Conservation (phyloP, 306 rosid species). For the Fragaria vesca region DNA sequence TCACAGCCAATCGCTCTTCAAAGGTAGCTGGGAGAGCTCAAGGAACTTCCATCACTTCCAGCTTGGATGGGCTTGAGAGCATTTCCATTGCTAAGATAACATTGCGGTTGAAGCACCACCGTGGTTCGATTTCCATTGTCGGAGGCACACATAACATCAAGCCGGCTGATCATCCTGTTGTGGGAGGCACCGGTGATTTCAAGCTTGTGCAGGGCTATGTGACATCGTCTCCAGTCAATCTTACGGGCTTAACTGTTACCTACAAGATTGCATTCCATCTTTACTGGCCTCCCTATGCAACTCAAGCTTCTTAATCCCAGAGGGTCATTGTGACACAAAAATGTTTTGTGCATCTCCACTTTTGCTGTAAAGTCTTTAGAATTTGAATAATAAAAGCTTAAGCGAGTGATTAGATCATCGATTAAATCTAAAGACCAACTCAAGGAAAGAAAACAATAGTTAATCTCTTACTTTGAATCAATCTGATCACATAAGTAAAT, state of each 20-base stretch:
- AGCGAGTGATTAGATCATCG: background rate
- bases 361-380: background rate
- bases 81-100: constrained; percentile 61
- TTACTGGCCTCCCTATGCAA: constrained; percentile 84
- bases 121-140: constrained; percentile 60
- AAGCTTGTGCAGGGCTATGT: constrained; percentile 69
- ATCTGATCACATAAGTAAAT: background rate
- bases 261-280: constrained; percentile 68
- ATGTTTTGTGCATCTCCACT: background rate
- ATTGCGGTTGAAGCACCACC: constrained; percentile 41
- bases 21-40: constrained; percentile 53
- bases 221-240: constrained; percentile 56
- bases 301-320: constrained; percentile 28
- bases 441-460: background rate
- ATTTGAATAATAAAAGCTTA: background rate
- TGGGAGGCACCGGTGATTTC: constrained; percentile 80
- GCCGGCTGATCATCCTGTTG: constrained; percentile 55
- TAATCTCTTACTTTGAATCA: background rate
- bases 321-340: background rate
- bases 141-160: constrained; percentile 55
- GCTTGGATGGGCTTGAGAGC: constrained; percentile 64
- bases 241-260: constrained; percentile 41
- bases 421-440: background rate
- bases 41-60: constrained; percentile 63
- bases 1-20: constrained; percentile 40